phyloP scores from a whole-genome alignment of 2,329 filamentous ascomycete genomes.

The Talaromyces atroroseus region DNA sequence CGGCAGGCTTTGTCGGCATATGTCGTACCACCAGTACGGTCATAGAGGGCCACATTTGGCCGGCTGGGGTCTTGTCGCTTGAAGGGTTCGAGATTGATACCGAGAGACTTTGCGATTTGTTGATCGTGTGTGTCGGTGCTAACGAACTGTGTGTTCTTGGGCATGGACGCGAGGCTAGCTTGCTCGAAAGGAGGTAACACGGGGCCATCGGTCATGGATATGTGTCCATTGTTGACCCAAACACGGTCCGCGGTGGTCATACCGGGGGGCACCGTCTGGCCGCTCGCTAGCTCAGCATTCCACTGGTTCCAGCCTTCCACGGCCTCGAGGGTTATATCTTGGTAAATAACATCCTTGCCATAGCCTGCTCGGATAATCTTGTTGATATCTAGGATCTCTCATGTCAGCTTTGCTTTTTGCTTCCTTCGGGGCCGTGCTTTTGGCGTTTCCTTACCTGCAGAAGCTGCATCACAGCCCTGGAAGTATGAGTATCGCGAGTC shows the following conservation, averaged over 20 bases:
- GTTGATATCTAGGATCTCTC: conserved; percentile 32
- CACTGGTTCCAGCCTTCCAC: conserved; percentile 40
- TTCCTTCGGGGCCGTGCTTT: neutral
- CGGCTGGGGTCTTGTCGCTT: conserved; percentile 2
- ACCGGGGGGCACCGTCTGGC: conserved; percentile 30
- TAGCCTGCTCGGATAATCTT: conserved; percentile 43
- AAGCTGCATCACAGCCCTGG: conserved; percentile 41
- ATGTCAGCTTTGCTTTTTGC: neutral
- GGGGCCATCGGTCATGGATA: neutral
- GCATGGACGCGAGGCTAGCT: conserved; percentile 2
- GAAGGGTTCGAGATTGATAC: conserved; percentile 3
- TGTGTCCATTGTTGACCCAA: conserved; percentile 36
- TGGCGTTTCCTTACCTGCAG: conserved; percentile 28
- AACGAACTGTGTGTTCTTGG: conserved; percentile 2
- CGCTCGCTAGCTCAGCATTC: conserved; percentile 31
- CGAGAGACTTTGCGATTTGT: neutral
- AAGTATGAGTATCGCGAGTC: conserved; percentile 38
- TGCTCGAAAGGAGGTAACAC: conserved; percentile 1
- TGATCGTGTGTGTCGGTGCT: neutral
- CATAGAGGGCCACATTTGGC: conserved; percentile 25
- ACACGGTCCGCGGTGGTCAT: conserved; percentile 33
- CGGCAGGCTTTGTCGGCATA: conserved; percentile 45
- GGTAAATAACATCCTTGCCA: conserved; percentile 43
- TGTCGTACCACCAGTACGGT: conserved; percentile 42
- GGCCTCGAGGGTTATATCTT: conserved; percentile 42